phyloP scores from a whole-genome alignment of 108 stramenopile species.

The Hondaea fermentalgiana region DNA sequence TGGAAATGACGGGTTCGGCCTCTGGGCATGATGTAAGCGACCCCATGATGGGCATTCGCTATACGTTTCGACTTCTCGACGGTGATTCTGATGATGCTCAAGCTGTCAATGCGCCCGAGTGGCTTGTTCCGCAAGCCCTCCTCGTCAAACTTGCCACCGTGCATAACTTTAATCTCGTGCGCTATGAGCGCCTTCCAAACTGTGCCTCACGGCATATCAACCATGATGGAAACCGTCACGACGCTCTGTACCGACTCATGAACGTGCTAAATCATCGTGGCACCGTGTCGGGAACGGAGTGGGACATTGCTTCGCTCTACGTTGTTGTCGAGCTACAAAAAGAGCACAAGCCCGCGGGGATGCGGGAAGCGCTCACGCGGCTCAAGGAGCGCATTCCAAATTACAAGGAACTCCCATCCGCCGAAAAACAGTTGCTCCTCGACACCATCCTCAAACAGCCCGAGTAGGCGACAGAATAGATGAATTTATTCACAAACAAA shows the following conservation, averaged over 20 bases:
- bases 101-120: constrained; percentile 32
- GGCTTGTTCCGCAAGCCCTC: constrained; percentile 20
- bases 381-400: background rate
- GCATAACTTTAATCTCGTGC: background rate
- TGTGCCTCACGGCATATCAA: background rate
- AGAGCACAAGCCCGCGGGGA: background rate
- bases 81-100: background rate
- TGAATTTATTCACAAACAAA: background rate
- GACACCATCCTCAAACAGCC: background rate
- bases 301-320: constrained; percentile 7
- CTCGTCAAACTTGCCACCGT: background rate
- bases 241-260: background rate
- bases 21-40: background rate
- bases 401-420: background rate
- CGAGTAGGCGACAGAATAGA: background rate
- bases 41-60: constrained; percentile 19
- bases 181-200: background rate
- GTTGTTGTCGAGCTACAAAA: background rate
- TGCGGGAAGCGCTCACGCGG: background rate
- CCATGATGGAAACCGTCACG: background rate
- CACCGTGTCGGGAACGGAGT: background rate
- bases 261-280: constrained; percentile 6
- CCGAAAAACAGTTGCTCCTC: background rate
- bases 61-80: constrained; percentile 21
- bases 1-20: background rate